A percentile compares a stretch with the other conserved stretches of the same genome.
phyloP scores from a whole-genome alignment of 2,329 filamentous ascomycete species.

The Colletotrichum sp. region DNA sequence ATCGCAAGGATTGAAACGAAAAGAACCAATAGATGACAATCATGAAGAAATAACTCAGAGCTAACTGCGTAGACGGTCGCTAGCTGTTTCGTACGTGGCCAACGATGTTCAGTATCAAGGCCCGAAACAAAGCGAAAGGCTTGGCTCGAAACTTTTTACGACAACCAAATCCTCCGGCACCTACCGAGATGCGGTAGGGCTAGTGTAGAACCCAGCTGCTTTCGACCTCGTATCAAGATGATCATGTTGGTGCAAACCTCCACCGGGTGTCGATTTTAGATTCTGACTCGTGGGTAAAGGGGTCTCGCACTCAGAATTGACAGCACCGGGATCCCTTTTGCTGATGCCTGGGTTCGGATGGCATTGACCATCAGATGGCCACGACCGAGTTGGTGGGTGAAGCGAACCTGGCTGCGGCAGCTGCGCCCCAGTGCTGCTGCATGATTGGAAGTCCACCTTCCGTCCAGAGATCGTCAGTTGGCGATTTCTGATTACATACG shows the following conservation, averaged over 20 bases:
- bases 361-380: not conserved
- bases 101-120: not conserved
- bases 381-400: not conserved
- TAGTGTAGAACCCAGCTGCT: not conserved
- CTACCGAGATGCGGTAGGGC: not conserved
- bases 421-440: not conserved
- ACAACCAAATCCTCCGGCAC: not conserved
- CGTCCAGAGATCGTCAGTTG: not conserved
- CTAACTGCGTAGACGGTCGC: not conserved
- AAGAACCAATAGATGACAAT: not conserved
- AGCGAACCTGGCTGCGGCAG: not conserved
- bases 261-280: not conserved
- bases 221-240: not conserved
- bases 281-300: not conserved
- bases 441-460: not conserved
- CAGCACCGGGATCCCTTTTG: not conserved
- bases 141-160: not conserved
- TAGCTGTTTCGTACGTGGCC: not conserved
- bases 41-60: not conserved
- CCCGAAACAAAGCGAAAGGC: not conserved
- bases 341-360: not conserved
- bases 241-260: not conserved
- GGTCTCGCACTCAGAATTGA: not conserved
- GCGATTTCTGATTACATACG: not conserved
- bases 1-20: not conserved